Evolutionary conservation across 371 early-diverging fungal genomes (phyloP).

Genomic region (Conidiobolus incongruus): DNA sequence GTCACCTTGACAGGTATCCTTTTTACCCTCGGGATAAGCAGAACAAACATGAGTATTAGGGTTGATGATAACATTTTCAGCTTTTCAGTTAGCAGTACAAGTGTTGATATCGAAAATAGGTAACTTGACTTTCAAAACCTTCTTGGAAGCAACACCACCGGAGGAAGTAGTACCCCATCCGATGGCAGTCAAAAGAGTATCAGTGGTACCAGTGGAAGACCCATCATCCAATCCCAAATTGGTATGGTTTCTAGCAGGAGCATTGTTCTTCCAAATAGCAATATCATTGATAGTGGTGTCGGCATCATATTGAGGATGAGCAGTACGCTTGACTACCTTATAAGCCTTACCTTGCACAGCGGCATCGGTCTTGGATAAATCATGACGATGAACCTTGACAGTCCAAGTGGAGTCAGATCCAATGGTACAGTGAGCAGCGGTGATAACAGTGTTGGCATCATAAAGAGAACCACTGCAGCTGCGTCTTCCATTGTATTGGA

Average conservation of each 20-base stretch:
- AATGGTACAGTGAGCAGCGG: background rate
- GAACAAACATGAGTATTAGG: background rate
- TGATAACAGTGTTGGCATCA: background rate
- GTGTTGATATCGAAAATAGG: background rate
- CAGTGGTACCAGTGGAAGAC: background rate
- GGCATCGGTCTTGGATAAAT: too few species aligned
- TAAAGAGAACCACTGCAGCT: background rate
- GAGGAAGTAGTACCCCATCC: conserved; percentile 4
- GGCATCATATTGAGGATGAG: background rate
- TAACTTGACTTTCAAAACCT: conserved; percentile 1
- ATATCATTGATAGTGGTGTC: background rate
- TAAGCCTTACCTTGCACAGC: background rate
- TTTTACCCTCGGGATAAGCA: conserved; percentile 1
- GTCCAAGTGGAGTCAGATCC: too few species aligned
- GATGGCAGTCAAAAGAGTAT: background rate
- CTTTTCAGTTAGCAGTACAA: background rate
- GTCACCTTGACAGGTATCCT: conserved; percentile 3
- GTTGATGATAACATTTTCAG: background rate
- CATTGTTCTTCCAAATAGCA: background rate
- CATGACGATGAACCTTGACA: too few species aligned
- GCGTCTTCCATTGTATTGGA: background rate
- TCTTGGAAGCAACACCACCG: background rate
- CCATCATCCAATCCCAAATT: background rate
- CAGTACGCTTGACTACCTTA: background rate
- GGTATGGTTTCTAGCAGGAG: background rate